Conservation (phyloP, 768 basidiomycete genomes). For the Tubosaeta sp. region DNA sequence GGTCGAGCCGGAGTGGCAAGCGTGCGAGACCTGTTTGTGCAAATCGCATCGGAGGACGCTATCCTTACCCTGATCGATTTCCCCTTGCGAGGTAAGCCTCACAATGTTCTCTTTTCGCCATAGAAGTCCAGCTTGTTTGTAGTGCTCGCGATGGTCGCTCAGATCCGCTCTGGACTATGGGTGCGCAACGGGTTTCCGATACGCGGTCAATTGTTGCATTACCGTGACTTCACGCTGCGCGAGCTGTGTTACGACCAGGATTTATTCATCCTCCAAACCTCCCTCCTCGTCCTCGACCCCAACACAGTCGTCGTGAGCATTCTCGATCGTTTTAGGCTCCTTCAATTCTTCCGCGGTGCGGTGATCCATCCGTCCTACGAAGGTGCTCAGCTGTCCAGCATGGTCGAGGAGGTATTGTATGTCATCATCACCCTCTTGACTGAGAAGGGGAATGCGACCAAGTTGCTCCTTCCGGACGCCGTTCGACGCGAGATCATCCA, state of each 20-base stretch:
- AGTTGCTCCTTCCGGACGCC: slow-evolving; percentile 56
- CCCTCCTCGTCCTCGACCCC: slow-evolving; percentile 74
- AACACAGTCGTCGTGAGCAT: slow-evolving; percentile 77
- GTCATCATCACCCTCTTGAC: slow-evolving; percentile 83
- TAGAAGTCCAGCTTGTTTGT: not conserved
- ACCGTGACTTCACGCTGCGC: slow-evolving; percentile 92
- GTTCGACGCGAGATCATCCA: slow-evolving; percentile 88
- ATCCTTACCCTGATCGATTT: slow-evolving; percentile 81
- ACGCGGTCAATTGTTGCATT: slow-evolving; percentile 91
- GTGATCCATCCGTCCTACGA: slow-evolving; percentile 58
- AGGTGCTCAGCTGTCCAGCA: slow-evolving; percentile 63
- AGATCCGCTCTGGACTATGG: slow-evolving; percentile 94
- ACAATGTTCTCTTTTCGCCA: not conserved
- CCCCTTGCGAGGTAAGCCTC: slow-evolving; percentile 72
- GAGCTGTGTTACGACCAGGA: slow-evolving; percentile 98
- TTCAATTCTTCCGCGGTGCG: slow-evolving; percentile 72
- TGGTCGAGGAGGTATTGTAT: slow-evolving; percentile 91
- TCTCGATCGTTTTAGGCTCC: slow-evolving; percentile 84
- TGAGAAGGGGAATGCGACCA: slow-evolving; percentile 72
- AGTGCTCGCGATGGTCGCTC: slow-evolving; percentile 91
- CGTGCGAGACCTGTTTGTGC: slow-evolving; percentile 57
- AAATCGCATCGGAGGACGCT: slow-evolving; percentile 60
- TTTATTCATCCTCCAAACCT: slow-evolving; percentile 83
- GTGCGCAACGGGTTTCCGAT: slow-evolving; percentile 96
- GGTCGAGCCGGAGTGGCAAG: slow-evolving; percentile 47